phyloP scores from a whole-genome alignment of 1,284 basidiomycete genomes.

The Cutaneotrichosporon mucoides region DNA sequence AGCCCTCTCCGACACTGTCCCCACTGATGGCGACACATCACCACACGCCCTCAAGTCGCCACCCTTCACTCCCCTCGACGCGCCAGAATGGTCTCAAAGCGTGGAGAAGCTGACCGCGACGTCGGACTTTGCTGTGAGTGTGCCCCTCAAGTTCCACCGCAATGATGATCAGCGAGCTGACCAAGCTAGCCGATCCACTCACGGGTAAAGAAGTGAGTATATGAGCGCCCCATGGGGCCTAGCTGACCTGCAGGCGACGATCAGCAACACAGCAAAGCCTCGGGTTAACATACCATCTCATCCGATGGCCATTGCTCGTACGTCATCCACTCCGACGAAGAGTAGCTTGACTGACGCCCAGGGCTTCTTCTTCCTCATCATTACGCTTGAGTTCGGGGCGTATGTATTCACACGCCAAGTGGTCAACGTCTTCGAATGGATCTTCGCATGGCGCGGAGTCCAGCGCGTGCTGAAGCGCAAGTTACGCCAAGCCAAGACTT shows the following conservation, averaged over 20 bases:
- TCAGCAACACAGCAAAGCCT: constrained; percentile 54
- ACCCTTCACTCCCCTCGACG: constrained; percentile 11
- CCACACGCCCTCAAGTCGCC: constrained; percentile 32
- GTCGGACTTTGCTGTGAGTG: constrained; percentile 72
- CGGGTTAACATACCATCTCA: constrained; percentile 73
- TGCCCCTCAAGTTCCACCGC: background rate
- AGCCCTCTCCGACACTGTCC: constrained; percentile 31
- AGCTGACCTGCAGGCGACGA: constrained; percentile 9
- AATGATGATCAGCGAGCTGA: background rate
- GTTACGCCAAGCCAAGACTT: constrained; percentile 68
- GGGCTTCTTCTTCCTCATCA: constrained; percentile 78
- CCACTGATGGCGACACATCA: constrained; percentile 30
- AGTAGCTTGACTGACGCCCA: constrained; percentile 37
- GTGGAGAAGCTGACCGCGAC: constrained; percentile 77
- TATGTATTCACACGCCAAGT: constrained; percentile 85
- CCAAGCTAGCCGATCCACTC: constrained; percentile 65
- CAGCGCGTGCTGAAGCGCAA: constrained; percentile 72
- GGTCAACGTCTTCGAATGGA: constrained; percentile 86
- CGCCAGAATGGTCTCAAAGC: constrained; percentile 9
- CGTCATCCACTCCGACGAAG: constrained; percentile 26
- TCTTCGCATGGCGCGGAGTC: constrained; percentile 82
- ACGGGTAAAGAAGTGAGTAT: constrained; percentile 54
- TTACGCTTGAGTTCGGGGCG: constrained; percentile 76
- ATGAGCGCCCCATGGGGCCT: no score
- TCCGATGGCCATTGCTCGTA: constrained; percentile 86